A percentile compares a stretch with the other conserved stretches of the same genome.
Conservation (phyloP, 2,329 filamentous ascomycete genomes). For the Penicillium thymicola region DNA sequence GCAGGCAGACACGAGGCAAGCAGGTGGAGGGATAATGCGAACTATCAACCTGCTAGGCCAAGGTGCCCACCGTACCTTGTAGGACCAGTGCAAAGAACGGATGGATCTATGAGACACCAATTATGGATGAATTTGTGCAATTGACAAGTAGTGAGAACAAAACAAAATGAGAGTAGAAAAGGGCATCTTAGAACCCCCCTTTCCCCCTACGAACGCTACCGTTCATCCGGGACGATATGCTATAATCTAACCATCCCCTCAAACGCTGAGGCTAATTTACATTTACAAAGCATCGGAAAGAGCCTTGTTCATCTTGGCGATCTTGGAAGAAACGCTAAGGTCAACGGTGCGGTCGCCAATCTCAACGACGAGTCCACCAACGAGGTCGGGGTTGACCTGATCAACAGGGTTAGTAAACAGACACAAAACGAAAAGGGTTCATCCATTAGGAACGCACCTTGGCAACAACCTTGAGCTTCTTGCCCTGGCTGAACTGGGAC, state of each 20-base stretch:
- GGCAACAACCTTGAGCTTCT: constrained; percentile 97
- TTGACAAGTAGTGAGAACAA: constrained; percentile 28
- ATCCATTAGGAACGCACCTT: constrained; percentile 56
- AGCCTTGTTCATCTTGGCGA: constrained; percentile 99
- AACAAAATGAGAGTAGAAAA: constrained; percentile 16
- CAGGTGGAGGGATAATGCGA: neutral
- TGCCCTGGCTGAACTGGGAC: constrained; percentile 82
- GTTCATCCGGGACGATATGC: constrained; percentile 27
- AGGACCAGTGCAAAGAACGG: neutral
- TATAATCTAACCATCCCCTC: constrained; percentile 22
- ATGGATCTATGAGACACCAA: neutral
- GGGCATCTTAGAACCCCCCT: constrained; percentile 1
- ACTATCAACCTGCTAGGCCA: neutral
- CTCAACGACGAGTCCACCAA: constrained; percentile 92
- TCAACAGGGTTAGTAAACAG: neutral
- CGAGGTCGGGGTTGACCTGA: constrained; percentile 88
- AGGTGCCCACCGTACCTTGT: neutral
- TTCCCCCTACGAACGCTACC: constrained; percentile 23
- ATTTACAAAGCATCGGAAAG: constrained; percentile 94
- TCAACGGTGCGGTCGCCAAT: constrained; percentile 98
- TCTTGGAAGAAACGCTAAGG: constrained; percentile 89
- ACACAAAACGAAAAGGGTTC: neutral
- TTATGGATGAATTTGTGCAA: constrained; percentile 21
- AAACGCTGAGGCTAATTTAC: constrained; percentile 28
- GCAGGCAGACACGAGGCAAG: neutral